Conservation (phyloP, 768 basidiomycete species). For the Pleurotus citrinopileatus region DNA sequence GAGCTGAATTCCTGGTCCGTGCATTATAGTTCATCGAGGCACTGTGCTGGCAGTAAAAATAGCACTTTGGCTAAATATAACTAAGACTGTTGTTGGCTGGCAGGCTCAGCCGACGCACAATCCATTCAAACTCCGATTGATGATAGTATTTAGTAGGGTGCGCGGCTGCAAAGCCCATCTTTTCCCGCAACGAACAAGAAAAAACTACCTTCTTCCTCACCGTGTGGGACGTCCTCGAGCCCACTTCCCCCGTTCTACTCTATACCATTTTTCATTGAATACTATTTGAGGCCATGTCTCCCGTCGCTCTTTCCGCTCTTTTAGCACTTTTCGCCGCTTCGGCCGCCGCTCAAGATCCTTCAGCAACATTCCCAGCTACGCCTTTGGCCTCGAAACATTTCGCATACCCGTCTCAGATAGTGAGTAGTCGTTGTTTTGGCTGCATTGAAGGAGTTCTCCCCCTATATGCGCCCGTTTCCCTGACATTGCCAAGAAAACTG, state of each 20-base stretch:
- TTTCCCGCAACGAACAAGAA: background rate
- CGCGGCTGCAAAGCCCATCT: background rate
- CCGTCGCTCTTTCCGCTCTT: conserved; percentile 38
- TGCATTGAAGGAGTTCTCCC: too few species aligned
- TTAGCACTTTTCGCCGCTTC: conserved; percentile 28
- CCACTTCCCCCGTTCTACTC: conserved; percentile 8
- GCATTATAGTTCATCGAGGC: background rate
- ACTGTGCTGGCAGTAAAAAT: background rate
- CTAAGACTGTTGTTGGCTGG: background rate
- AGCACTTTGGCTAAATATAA: background rate
- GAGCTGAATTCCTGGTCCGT: background rate
- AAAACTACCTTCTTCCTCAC: background rate
- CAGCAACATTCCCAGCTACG: conserved; percentile 36
- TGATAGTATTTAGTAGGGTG: background rate
- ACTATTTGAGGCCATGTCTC: conserved; percentile 34
- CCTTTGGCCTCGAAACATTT: conserved; percentile 47
- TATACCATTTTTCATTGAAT: background rate
- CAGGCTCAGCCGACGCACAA: background rate
- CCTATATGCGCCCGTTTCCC: background rate
- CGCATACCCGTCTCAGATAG: conserved; percentile 40
- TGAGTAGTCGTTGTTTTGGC: conserved; percentile 20
- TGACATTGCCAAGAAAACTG: background rate
- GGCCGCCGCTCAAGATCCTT: conserved; percentile 24
- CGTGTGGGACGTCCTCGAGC: background rate
- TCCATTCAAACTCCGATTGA: background rate